A percentile compares a stretch with the other conserved stretches of the same genome.
These are phyloP conservation scores for Raddia distichophylla DNA, from an alignment of 176 grass and related monocot genomes.

Conservation along the genomic window DNA sequence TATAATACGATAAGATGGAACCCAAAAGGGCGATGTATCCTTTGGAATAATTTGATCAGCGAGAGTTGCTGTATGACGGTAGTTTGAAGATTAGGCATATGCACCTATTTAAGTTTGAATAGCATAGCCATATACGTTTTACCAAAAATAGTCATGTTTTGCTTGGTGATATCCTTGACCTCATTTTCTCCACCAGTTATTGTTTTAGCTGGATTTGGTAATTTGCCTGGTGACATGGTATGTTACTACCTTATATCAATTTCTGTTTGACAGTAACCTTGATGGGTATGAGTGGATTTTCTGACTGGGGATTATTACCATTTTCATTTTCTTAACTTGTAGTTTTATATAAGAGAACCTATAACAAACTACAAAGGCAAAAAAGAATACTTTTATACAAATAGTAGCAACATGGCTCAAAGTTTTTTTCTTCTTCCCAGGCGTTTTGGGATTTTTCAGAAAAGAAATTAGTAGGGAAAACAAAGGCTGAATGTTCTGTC, in stretches of 20 bases:
- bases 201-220: slow-evolving; percentile 91
- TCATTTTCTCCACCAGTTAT: slow-evolving; percentile 66
- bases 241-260: slow-evolving; percentile 22
- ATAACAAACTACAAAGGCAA: slow-evolving; percentile 22
- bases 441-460: slow-evolving; percentile 90
- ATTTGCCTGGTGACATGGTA: slow-evolving; percentile 99
- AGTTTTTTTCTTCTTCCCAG: slow-evolving; percentile 48
- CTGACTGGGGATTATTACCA: not conserved
- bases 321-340: not conserved
- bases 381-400: slow-evolving; percentile 14
- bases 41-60: slow-evolving; percentile 40
- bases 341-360: not conserved
- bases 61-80: slow-evolving; percentile 6
- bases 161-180: slow-evolving; percentile 54
- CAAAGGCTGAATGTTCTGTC: slow-evolving; percentile 94
- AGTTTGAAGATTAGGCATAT: not conserved
- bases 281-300: slow-evolving; percentile 3
- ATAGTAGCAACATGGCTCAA: slow-evolving; percentile 33
- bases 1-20: slow-evolving; percentile 98
- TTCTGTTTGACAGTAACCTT: slow-evolving; percentile 23
- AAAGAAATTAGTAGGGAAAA: slow-evolving; percentile 80
- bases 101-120: not conserved
- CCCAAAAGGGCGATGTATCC: slow-evolving; percentile 91
- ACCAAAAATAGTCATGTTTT: slow-evolving; percentile 10
- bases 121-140: slow-evolving; percentile 22